Percentiles rank a stretch among this genome's conserved stretches.
Conservation (phyloP, 73 alveolate species). For the Stentor coeruleus region DNA sequence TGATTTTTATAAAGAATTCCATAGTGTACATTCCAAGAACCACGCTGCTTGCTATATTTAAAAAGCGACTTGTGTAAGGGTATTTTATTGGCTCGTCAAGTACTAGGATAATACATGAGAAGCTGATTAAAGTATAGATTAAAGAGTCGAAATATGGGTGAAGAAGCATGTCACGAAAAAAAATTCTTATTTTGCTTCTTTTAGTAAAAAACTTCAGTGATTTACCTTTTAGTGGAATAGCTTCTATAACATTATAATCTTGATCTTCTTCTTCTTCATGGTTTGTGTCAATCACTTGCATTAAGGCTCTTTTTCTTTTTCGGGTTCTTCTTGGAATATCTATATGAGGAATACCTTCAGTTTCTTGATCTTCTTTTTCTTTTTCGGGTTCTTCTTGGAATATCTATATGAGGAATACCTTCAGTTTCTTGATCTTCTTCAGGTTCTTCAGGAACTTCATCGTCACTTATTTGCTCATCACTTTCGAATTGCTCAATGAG, state of each 20-base stretch:
- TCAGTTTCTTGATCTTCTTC: no score
- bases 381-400: no score
- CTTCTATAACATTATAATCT: slow-evolving; percentile 30
- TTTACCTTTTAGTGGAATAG: slow-evolving; percentile 32
- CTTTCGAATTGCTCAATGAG: not conserved
- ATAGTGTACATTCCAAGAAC: slow-evolving; percentile 6
- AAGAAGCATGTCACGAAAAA: slow-evolving; percentile 8
- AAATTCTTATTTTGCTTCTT: slow-evolving; percentile 22
- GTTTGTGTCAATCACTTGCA: no score
- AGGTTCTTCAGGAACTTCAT: no score
- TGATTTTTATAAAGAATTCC: slow-evolving; percentile 45
- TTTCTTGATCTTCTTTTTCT: no score
- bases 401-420: no score
- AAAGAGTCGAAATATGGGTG: slow-evolving; percentile 58
- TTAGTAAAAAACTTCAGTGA: slow-evolving; percentile 36
- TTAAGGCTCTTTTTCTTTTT: no score
- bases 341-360: no score
- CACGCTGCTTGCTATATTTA: slow-evolving; percentile 26
- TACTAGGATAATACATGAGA: slow-evolving; percentile 41
- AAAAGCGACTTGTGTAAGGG: slow-evolving; percentile 7
- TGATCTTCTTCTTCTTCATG: no score
- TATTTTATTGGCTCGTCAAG: slow-evolving; percentile 42
- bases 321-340: no score
- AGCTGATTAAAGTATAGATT: slow-evolving; percentile 41
- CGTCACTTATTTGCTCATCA: no score